phyloP scores from a whole-genome alignment of 2,329 filamentous ascomycete species.

The Coniochaeta sp. region DNA sequence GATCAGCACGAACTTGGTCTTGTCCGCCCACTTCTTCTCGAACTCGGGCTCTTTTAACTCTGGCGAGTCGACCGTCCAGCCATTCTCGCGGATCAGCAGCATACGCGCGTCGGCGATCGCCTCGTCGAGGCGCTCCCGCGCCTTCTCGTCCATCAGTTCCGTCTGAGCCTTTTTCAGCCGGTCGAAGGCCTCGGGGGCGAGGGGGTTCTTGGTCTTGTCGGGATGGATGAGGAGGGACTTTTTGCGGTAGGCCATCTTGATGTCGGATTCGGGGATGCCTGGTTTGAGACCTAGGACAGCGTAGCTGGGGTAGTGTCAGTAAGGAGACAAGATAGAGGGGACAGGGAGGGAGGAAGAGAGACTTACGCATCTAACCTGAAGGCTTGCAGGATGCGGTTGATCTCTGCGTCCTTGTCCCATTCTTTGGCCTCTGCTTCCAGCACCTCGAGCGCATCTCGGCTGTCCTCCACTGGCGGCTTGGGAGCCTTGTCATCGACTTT shows the following conservation, averaged over 20 bases:
- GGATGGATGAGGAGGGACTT: slow-evolving; percentile 99
- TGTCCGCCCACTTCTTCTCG: slow-evolving; percentile 78
- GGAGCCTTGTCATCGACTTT: slow-evolving; percentile 46
- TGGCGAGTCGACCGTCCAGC: slow-evolving; percentile 82
- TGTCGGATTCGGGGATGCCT: slow-evolving; percentile 90
- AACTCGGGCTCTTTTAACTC: slow-evolving; percentile 84
- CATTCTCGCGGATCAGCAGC: slow-evolving; percentile 88
- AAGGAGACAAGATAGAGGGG: not conserved
- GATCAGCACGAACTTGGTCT: slow-evolving; percentile 81
- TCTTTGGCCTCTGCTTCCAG: slow-evolving; percentile 83
- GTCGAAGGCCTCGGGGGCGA: slow-evolving; percentile 92
- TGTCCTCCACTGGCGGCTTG: slow-evolving; percentile 19
- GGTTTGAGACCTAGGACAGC: slow-evolving; percentile 93
- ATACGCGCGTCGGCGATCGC: slow-evolving; percentile 93
- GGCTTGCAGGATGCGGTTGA: slow-evolving; percentile 85
- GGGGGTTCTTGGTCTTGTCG: slow-evolving; percentile 90
- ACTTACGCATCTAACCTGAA: slow-evolving; percentile 65
- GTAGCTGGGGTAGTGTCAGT: slow-evolving; percentile 49
- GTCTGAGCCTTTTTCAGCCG: slow-evolving; percentile 91
- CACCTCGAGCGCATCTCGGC: slow-evolving; percentile 63
- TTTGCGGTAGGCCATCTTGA: slow-evolving; percentile 88
- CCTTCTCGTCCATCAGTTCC: slow-evolving; percentile 88
- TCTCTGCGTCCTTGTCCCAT: slow-evolving; percentile 94
- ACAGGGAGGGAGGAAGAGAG: not conserved
- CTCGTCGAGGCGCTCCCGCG: slow-evolving; percentile 80